Evolutionary conservation across 306 rosid species (phyloP).

Genomic region (Pterocarpus macrocarpus): DNA sequence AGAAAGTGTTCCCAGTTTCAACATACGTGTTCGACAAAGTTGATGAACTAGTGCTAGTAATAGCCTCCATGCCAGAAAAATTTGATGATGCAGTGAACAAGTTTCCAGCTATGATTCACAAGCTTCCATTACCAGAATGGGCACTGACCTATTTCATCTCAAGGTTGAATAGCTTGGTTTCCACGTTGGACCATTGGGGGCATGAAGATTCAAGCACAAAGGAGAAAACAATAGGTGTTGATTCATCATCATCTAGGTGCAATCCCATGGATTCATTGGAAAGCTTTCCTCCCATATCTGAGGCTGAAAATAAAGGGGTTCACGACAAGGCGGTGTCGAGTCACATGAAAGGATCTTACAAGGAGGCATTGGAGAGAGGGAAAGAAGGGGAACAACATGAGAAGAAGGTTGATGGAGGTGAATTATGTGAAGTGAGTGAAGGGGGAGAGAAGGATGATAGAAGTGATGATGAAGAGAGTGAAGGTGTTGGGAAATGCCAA

Average conservation of each 20-base stretch:
- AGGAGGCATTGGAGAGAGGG: conserved; percentile 57
- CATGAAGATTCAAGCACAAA: conserved; percentile 49
- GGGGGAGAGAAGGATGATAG: not conserved
- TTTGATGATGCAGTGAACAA: conserved; percentile 55
- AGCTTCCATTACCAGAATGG: conserved; percentile 54
- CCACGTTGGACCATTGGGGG: conserved; percentile 50
- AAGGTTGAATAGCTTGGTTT: conserved; percentile 57
- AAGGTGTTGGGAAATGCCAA: conserved; percentile 20
- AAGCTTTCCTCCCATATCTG: conserved; percentile 47
- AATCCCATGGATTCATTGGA: conserved; percentile 28
- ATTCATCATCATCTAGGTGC: conserved; percentile 11
- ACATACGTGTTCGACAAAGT: conserved; percentile 58
- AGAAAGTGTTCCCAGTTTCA: conserved; percentile 69
- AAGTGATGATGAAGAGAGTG: conserved; percentile 30
- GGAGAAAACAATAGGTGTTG: conserved; percentile 61
- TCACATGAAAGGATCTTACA: conserved; percentile 37
- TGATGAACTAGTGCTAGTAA: conserved; percentile 54
- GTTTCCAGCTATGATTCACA: conserved; percentile 48
- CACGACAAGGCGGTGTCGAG: conserved; percentile 13
- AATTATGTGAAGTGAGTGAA: conserved; percentile 9
- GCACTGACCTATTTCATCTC: conserved; percentile 50
- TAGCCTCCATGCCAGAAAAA: conserved; percentile 57
- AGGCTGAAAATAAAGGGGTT: conserved; percentile 40
- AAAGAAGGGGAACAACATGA: conserved; percentile 35
- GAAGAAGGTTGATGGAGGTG: conserved; percentile 5